Percentiles rank a stretch among this genome's conserved stretches.
Evolutionary conservation across 306 rosid species (phyloP).

Genomic region (Prunus kanzakura): DNA sequence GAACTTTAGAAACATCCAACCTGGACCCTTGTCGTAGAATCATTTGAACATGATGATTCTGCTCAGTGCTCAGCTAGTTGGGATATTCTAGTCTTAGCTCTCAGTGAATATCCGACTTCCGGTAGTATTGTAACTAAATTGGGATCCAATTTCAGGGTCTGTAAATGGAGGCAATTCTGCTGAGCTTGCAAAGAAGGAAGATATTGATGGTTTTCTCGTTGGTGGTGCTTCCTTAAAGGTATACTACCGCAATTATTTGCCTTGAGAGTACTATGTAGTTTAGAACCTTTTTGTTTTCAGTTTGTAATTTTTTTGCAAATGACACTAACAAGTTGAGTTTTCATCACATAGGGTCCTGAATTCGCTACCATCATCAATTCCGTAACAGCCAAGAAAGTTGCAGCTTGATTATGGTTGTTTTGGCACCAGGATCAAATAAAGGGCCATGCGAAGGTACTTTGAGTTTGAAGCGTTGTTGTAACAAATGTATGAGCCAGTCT

Average conservation of each 20-base stretch:
- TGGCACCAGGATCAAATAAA: constrained; percentile 31
- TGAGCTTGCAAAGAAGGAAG: constrained; percentile 94
- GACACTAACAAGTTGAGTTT: constrained; percentile 21
- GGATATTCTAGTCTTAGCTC: not conserved
- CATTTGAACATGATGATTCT: not conserved
- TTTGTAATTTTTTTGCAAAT: not conserved
- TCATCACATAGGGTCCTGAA: constrained; percentile 75
- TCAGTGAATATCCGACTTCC: not conserved
- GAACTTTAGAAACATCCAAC: not conserved
- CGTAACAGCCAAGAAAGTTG: constrained; percentile 88
- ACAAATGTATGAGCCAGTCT: constrained; percentile 15
- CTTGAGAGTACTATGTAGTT: not conserved
- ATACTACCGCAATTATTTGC: constrained; percentile 12
- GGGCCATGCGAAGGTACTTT: constrained; percentile 17
- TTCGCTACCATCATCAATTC: constrained; percentile 84
- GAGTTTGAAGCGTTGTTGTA: constrained; percentile 24
- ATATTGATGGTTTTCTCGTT: constrained; percentile 95
- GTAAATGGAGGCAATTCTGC: constrained; percentile 86
- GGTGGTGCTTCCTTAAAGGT: constrained; percentile 99
- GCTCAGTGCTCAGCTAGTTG: not conserved
- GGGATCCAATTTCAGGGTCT: constrained; percentile 60
- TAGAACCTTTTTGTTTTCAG: not conserved
- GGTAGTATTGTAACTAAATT: not conserved
- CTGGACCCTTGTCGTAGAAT: not conserved
- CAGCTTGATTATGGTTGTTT: constrained; percentile 55